Evolutionary conservation across 2,329 filamentous ascomycete genomes (phyloP).

Genomic region (Esteya vermicola): DNA sequence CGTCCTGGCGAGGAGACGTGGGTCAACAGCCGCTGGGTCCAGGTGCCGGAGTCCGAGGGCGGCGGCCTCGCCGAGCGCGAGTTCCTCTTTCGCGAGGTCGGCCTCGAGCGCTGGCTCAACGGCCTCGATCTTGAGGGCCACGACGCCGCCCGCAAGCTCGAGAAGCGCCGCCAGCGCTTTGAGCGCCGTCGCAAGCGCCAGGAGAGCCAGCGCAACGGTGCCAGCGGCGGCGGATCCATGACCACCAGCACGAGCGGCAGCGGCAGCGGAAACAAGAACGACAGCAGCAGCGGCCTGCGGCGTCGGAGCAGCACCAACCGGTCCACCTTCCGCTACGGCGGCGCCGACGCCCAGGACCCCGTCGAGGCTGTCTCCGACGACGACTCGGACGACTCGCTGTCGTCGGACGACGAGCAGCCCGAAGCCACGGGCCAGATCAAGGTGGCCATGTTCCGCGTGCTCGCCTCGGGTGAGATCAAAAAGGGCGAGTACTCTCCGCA

Average conservation of each 20-base stretch:
- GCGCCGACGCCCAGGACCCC: conserved; percentile 54
- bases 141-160: conserved; percentile 77
- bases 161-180: conserved; percentile 73
- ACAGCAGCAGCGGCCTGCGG: conserved; percentile 18
- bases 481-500: conserved; percentile 96
- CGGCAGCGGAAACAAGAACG: too few relatives aligned
- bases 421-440: conserved; percentile 97
- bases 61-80: conserved; percentile 91
- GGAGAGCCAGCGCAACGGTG: conserved; percentile 27
- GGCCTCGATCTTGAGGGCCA: conserved; percentile 89
- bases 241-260: too few relatives aligned
- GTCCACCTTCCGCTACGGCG: conserved; percentile 66
- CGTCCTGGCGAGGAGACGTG: conserved; percentile 93
- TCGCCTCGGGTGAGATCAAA: conserved; percentile 94
- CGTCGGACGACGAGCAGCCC: conserved; percentile 69
- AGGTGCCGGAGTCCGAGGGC: conserved; percentile 78
- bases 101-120: conserved; percentile 90
- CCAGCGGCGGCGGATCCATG: too few relatives aligned
- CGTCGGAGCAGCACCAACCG: conserved; percentile 26
- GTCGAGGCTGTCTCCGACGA: conserved; percentile 55
- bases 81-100: conserved; percentile 93
- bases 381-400: conserved; percentile 50
- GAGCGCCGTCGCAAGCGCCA: conserved; percentile 53
- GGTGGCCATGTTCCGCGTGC: conserved; percentile 86
- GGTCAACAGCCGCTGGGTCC: conserved; percentile 98